These are phyloP conservation scores for Davidsoniella australis DNA, from an alignment of 2,329 filamentous ascomycete genomes.

Conservation along the genomic window DNA sequence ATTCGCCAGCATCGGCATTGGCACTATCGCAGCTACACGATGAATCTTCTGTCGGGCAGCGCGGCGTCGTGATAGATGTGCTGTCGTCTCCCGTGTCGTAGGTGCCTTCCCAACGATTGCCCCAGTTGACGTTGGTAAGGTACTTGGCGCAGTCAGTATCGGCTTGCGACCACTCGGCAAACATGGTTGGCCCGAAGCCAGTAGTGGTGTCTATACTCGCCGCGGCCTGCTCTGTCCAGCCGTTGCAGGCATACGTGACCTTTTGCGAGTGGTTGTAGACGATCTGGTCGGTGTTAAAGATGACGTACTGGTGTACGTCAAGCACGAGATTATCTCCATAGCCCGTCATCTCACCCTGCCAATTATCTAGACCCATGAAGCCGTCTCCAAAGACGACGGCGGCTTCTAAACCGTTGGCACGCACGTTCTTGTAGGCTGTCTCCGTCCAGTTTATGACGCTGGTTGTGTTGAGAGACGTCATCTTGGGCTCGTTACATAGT, in stretches of 20 bases:
- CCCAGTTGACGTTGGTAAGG: slow-evolving; percentile 78
- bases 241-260: slow-evolving; percentile 70
- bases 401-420: slow-evolving; percentile 56
- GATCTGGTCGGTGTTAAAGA: slow-evolving; percentile 86
- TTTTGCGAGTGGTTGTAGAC: slow-evolving; percentile 67
- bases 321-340: slow-evolving; percentile 54
- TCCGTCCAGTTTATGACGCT: slow-evolving; percentile 67
- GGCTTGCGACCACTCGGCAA: slow-evolving; percentile 94
- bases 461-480: slow-evolving; percentile 50
- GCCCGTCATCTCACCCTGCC: slow-evolving; percentile 65
- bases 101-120: slow-evolving; percentile 84
- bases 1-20: slow-evolving; percentile 54
- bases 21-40: slow-evolving; percentile 58
- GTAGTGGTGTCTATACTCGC: slow-evolving; percentile 54
- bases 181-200: slow-evolving; percentile 84
- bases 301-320: slow-evolving; percentile 97
- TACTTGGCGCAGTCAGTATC: slow-evolving; percentile 83
- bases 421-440: slow-evolving; percentile 54
- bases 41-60: slow-evolving; percentile 51
- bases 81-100: slow-evolving; percentile 48
- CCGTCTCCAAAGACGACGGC: slow-evolving; percentile 81
- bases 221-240: slow-evolving; percentile 67
- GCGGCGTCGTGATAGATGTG: slow-evolving; percentile 47
- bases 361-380: slow-evolving; percentile 79
- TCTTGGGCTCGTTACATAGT: slow-evolving; percentile 82